Percentiles rank a stretch among this genome's conserved stretches.
phyloP scores from a whole-genome alignment of 331 rosid genomes.

The Acacia concinna region DNA sequence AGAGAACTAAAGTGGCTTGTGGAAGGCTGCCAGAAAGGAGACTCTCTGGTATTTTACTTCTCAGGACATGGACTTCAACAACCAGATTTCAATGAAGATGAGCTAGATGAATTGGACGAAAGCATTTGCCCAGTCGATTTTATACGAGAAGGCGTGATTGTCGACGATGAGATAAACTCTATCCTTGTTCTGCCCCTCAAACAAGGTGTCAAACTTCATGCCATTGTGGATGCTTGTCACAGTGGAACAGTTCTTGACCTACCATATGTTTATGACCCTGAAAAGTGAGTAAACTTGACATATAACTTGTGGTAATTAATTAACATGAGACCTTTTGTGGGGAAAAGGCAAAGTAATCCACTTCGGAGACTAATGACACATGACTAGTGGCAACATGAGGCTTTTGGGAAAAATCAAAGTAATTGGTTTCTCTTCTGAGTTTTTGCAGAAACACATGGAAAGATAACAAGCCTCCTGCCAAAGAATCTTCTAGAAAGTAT shows the following conservation, averaged over 20 bases:
- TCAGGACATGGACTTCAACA: constrained; percentile 67
- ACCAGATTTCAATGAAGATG: constrained; percentile 23
- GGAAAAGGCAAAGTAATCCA: background rate
- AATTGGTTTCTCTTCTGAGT: background rate
- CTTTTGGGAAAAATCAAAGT: background rate
- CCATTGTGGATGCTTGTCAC: constrained; percentile 82
- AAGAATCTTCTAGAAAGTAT: constrained; percentile 23
- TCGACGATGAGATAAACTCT: constrained; percentile 57
- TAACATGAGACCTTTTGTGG: background rate
- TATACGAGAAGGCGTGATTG: constrained; percentile 42
- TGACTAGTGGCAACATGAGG: background rate
- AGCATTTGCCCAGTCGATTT: constrained; percentile 65
- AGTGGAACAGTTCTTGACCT: constrained; percentile 88
- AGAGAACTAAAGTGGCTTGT: constrained; percentile 65
- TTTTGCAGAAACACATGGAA: constrained; percentile 41
- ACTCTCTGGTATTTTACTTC: constrained; percentile 64
- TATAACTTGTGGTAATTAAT: background rate
- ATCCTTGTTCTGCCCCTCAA: constrained; percentile 51
- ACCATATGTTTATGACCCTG: constrained; percentile 36
- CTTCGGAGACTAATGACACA: background rate
- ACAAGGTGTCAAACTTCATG: constrained; percentile 66
- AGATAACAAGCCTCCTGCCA: constrained; percentile 38
- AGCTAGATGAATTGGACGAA: constrained; percentile 41
- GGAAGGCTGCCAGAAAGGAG: constrained; percentile 45
- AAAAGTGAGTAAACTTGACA: constrained; percentile 32